Conservation (phyloP, 176 grass and related monocot genomes). For the Avena eriantha region DNA sequence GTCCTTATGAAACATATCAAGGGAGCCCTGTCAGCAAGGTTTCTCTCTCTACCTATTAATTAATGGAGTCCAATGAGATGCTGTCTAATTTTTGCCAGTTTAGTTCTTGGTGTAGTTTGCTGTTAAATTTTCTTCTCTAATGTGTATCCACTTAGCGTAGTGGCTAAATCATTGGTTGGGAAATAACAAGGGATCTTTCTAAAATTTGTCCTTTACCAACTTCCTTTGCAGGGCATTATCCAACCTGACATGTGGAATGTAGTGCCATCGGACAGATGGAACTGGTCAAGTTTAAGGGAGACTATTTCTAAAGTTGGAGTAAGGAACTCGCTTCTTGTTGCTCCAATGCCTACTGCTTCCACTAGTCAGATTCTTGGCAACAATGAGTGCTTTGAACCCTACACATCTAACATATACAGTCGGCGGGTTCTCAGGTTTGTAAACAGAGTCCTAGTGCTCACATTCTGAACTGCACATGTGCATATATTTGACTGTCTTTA, state of each 20-base stretch:
- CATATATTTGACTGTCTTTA: constrained; percentile 34
- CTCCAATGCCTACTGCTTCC: constrained; percentile 99
- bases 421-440: constrained; percentile 85
- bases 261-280: constrained; percentile 77
- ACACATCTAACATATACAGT: constrained; percentile 87
- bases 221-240: constrained; percentile 68
- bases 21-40: constrained; percentile 97
- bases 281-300: constrained; percentile 73
- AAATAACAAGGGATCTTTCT: background rate
- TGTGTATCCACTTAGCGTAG: background rate
- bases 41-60: constrained; percentile 24
- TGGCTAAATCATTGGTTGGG: background rate
- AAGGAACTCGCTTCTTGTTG: constrained; percentile 96
- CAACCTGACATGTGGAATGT: constrained; percentile 98
- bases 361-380: constrained; percentile 99
- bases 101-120: background rate
- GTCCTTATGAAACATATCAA: constrained; percentile 92
- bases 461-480: background rate
- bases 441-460: constrained; percentile 5
- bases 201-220: background rate
- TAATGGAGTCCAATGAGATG: background rate
- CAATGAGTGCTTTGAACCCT: constrained; percentile 92
- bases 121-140: background rate
- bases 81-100: background rate
- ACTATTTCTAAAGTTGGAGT: constrained; percentile 81